A percentile compares a stretch with the other conserved stretches of the same genome.
Evolutionary conservation across 306 rosid species (phyloP).

Genomic region (Vachellia pachyceras): DNA sequence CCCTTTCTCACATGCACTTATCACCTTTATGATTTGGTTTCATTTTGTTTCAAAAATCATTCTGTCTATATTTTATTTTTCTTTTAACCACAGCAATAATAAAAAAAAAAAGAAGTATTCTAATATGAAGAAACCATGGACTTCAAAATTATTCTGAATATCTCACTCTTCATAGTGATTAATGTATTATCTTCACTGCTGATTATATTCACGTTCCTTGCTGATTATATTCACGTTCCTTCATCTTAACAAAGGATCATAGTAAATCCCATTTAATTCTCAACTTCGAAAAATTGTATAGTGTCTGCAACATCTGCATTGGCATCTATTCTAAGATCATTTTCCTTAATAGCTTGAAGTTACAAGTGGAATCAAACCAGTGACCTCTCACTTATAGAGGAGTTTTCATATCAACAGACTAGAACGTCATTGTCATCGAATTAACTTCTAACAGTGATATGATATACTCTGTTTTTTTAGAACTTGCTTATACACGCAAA

Average conservation of each 20-base stretch:
- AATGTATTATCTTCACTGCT: not conserved
- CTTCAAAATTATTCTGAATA: not conserved
- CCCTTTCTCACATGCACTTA: not conserved
- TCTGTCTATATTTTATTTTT: not conserved
- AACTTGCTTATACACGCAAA: constrained; percentile 80
- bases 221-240: too few relatives aligned
- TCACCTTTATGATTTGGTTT: not conserved
- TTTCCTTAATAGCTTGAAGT: too few relatives aligned
- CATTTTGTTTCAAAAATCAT: not conserved
- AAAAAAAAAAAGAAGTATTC: too few relatives aligned
- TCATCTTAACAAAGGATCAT: not conserved
- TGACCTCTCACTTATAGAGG: too few relatives aligned
- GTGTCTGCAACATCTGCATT: not conserved
- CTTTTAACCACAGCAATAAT: too few relatives aligned
- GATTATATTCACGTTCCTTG: too few relatives aligned
- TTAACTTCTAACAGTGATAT: not conserved
- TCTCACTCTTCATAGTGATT: not conserved
- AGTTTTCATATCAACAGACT: too few relatives aligned
- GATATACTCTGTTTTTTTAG: constrained; percentile 48
- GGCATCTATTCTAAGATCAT: not conserved
- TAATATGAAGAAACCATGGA: too few relatives aligned
- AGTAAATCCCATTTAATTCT: not conserved
- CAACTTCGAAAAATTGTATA: not conserved
- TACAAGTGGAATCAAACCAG: too few relatives aligned
- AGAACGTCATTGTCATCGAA: not conserved